A percentile compares a stretch with the other conserved stretches of the same genome.
Evolutionary conservation across 2,329 filamentous ascomycete genomes (phyloP).

Genomic region (Neodidymelliopsis sp.): DNA sequence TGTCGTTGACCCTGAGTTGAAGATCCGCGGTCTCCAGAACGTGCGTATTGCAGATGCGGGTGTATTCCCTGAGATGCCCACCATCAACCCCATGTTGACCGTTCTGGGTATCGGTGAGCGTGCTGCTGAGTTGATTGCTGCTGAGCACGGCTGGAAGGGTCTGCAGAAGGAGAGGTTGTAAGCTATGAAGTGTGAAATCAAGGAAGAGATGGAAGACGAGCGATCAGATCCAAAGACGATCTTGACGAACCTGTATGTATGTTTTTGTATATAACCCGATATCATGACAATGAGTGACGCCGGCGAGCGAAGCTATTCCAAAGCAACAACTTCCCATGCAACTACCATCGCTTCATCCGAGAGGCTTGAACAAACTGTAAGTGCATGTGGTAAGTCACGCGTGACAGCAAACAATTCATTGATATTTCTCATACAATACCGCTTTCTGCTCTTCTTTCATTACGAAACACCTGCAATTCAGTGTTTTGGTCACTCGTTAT

Average conservation of each 20-base stretch:
- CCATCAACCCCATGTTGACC: conserved; percentile 90
- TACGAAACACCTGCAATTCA: too few species aligned
- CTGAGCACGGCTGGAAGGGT: conserved; percentile 72
- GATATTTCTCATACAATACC: too few species aligned
- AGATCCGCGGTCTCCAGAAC: conserved; percentile 74
- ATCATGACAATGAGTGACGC: conserved; percentile 17
- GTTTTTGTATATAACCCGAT: conserved; percentile 18
- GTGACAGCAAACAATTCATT: too few species aligned
- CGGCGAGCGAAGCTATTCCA: conserved; percentile 15
- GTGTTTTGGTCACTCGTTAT: too few species aligned
- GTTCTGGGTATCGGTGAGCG: conserved; percentile 85
- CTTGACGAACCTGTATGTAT: conserved; percentile 14
- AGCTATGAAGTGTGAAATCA: conserved; percentile 1
- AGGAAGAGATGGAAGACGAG: background rate
- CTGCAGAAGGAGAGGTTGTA: conserved; percentile 63
- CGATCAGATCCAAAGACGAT: conserved; percentile 6
- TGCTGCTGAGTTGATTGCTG: conserved; percentile 81
- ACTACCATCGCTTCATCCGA: conserved; percentile 5
- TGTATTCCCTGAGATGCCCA: conserved; percentile 86
- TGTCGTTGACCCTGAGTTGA: conserved; percentile 80
- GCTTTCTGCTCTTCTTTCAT: too few species aligned
- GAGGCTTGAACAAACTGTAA: background rate
- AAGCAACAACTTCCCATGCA: conserved; percentile 15
- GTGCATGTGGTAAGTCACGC: too few species aligned
- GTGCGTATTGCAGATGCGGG: conserved; percentile 85